Conservation (phyloP, 495 filamentous ascomycete genomes). For the Aspergillus campestris region DNA sequence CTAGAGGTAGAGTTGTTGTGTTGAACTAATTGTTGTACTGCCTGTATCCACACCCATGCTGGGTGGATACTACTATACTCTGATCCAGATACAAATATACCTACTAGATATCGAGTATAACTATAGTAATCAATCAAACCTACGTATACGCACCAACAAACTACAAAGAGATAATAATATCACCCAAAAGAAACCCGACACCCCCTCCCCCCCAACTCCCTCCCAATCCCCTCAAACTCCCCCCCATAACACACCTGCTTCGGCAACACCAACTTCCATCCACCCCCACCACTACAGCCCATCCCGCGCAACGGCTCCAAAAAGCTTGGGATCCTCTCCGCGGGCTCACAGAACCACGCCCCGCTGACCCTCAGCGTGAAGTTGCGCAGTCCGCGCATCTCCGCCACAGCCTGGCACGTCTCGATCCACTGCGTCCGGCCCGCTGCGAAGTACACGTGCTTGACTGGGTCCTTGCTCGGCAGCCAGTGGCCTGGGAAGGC, state of each 20-base stretch:
- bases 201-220: constrained; percentile 25
- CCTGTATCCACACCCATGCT: too few relatives aligned
- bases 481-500: constrained; percentile 41
- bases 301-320: constrained; percentile 31
- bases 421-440: constrained; percentile 37
- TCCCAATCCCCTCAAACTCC: constrained; percentile 23
- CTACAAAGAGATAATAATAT: too few relatives aligned
- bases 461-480: constrained; percentile 39
- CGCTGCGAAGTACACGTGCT: constrained; percentile 33
- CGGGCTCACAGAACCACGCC: constrained; percentile 37
- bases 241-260: constrained; percentile 31
- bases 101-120: too few relatives aligned
- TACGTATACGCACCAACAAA: too few relatives aligned
- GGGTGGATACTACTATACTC: too few relatives aligned
- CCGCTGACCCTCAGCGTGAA: constrained; percentile 32
- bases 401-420: constrained; percentile 25
- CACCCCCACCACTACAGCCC: constrained; percentile 4
- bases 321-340: constrained; percentile 35
- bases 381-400: constrained; percentile 18
- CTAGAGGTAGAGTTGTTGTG: too few relatives aligned
- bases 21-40: too few relatives aligned
- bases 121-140: too few relatives aligned
- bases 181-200: too few relatives aligned
- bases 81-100: too few relatives aligned
- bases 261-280: constrained; percentile 30